Evolutionary conservation across 2,329 filamentous ascomycete genomes (phyloP).

Genomic region (Coniochaeta pulveracea): DNA sequence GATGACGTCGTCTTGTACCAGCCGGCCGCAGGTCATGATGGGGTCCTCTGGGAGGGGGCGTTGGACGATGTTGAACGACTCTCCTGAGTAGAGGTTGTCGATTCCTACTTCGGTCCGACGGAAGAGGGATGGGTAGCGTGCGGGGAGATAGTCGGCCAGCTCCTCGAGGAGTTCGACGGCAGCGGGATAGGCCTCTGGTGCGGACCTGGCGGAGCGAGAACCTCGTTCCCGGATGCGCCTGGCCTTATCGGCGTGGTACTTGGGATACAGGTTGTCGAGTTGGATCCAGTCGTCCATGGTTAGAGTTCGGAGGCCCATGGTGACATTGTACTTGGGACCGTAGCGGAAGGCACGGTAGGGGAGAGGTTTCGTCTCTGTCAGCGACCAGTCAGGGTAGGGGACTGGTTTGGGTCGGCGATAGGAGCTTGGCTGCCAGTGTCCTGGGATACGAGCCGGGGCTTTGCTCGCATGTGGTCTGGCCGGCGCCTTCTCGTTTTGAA

Average conservation of each 20-base stretch:
- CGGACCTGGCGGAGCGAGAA: slow-evolving; percentile 54
- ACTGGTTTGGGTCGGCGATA: slow-evolving; percentile 49
- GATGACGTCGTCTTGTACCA: slow-evolving; percentile 73
- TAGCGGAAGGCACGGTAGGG: slow-evolving; percentile 71
- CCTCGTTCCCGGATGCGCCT: slow-evolving; percentile 56
- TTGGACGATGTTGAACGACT: slow-evolving; percentile 56
- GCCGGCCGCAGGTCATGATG: slow-evolving; percentile 61
- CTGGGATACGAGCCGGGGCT: not conserved
- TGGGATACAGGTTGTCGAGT: slow-evolving; percentile 67
- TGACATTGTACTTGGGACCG: slow-evolving; percentile 66
- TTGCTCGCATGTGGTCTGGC: no score
- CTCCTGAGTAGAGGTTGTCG: slow-evolving; percentile 59
- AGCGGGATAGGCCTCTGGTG: slow-evolving; percentile 58
- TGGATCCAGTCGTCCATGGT: slow-evolving; percentile 71
- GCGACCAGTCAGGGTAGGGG: slow-evolving; percentile 58
- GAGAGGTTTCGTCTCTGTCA: slow-evolving; percentile 58
- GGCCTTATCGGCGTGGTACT: slow-evolving; percentile 62
- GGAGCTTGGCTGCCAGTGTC: slow-evolving; percentile 38
- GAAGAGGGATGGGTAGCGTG: slow-evolving; percentile 65
- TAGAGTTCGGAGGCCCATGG: slow-evolving; percentile 64
- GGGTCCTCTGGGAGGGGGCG: slow-evolving; percentile 63
- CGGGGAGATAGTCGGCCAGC: slow-evolving; percentile 56
- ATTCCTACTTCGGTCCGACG: slow-evolving; percentile 51
- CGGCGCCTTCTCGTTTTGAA: no score
- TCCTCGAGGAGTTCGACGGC: slow-evolving; percentile 70